These are phyloP conservation scores for Trichomonas tenax DNA, from an alignment of 208 protist species.

Conservation along the genomic window DNA sequence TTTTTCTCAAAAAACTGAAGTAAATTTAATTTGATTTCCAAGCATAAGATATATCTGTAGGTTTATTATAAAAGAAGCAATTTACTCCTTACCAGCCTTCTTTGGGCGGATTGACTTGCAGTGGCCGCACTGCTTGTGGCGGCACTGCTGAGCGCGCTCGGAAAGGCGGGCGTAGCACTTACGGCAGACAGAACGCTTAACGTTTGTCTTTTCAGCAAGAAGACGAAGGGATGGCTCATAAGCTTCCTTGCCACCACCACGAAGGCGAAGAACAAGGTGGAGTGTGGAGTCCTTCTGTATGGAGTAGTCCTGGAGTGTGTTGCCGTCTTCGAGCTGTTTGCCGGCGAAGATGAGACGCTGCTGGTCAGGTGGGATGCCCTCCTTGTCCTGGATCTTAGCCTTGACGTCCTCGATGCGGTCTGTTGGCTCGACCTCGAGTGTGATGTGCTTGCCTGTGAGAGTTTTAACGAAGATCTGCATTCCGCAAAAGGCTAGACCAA, in stretches of 20 bases:
- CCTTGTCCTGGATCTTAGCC: slow-evolving; percentile 73
- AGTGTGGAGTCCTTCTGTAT: slow-evolving; percentile 78
- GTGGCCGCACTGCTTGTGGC: not conserved
- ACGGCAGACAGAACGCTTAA: not conserved
- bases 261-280: slow-evolving; percentile 67
- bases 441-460: slow-evolving; percentile 73
- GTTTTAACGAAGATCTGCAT: slow-evolving; percentile 78
- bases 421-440: slow-evolving; percentile 65
- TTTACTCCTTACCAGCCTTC: slow-evolving; percentile 1
- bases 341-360: slow-evolving; percentile 73
- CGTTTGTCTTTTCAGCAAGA: slow-evolving; percentile 12
- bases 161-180: slow-evolving; percentile 18
- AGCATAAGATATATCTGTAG: no score
- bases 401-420: slow-evolving; percentile 80
- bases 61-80: not conserved
- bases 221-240: slow-evolving; percentile 30
- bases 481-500: not conserved
- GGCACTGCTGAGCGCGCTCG: not conserved
- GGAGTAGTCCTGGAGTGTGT: slow-evolving; percentile 67
- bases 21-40: no score
- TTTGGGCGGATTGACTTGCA: slow-evolving; percentile 4
- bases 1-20: no score
- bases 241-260: slow-evolving; percentile 50
- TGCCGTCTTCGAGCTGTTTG: slow-evolving; percentile 74
- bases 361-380: slow-evolving; percentile 69